These are phyloP conservation scores for Elaeagnus macrophylla DNA, from an alignment of 306 rosid genomes.

Conservation along the genomic window DNA sequence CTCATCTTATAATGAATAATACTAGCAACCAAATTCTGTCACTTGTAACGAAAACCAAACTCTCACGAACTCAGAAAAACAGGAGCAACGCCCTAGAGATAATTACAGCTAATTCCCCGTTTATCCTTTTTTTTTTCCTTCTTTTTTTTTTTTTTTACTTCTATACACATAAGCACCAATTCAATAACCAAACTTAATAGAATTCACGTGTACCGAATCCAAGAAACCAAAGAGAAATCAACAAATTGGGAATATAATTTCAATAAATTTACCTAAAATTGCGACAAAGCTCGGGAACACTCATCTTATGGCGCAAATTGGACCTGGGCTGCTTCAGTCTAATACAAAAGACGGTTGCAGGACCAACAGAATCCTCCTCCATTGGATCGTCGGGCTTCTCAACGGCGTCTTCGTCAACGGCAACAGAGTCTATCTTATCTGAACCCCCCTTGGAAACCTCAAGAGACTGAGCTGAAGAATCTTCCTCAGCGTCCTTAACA, in stretches of 20 bases:
- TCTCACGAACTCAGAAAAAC: too few relatives aligned
- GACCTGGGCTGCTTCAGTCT: conserved; percentile 61
- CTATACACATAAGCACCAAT: neutral
- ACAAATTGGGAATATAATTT: conserved; percentile 7
- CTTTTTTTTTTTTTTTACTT: too few relatives aligned
- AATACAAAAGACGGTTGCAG: conserved; percentile 74
- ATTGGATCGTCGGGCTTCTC: conserved; percentile 41
- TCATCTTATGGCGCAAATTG: conserved; percentile 73
- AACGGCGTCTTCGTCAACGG: conserved; percentile 31
- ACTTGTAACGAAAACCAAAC: too few relatives aligned
- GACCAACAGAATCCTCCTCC: conserved; percentile 53
- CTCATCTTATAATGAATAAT: too few relatives aligned
- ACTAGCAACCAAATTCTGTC: too few relatives aligned
- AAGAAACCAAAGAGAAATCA: conserved; percentile 1
- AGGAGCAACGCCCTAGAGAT: too few relatives aligned
- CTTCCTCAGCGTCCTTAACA: conserved; percentile 51
- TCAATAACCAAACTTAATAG: neutral
- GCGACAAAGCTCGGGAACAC: conserved; percentile 89
- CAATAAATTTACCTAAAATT: conserved; percentile 55
- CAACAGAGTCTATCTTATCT: conserved; percentile 33
- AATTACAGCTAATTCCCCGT: too few relatives aligned
- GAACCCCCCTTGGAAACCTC: conserved; percentile 27
- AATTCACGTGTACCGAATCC: neutral
- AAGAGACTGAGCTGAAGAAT: conserved; percentile 41
- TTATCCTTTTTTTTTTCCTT: too few relatives aligned